Evolutionary conservation across 129 eudicot species (phyloP), one percentile per base, ranked within the genome.

Genomic region (Smallanthus sonchifolius): DNA sequence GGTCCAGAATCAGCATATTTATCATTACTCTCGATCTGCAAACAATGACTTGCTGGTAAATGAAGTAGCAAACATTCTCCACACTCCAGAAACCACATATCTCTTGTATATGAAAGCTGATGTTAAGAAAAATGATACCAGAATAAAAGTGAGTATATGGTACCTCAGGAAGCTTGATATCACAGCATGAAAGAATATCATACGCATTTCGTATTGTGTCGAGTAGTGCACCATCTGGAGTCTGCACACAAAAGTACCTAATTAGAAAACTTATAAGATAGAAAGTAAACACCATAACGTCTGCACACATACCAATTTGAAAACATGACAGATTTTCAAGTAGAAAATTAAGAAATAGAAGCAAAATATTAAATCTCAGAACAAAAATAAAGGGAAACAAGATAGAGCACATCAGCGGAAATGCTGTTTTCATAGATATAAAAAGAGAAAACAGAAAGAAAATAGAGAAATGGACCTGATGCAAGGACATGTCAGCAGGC

Each of bases 141-240:
- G 56, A 69, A 55, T 42, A 42, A 55, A 38, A 28, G 48, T 40
- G 28, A 30, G 67, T 20, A 16, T 8, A 77, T 47, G 49, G 44
- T 81, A 93, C 99, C 97, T 86, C 78, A 6, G 97, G 96, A 60
- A 94, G 84, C 39, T 75, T 65, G 70, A 94, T 85, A 42, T 87
- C 86, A 82, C 96, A 94, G 19, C 45, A 68, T 47, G 97, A 86
- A 72, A 94, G 97, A 54, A 94, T 81, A 85, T 94, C 99, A 79
- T 88, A 94, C 7, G 96, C 92, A 81, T 94, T 94, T 52, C 99
- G 90, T 73, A 84, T 70, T 67, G 87, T 88, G 80, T 94, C 99
- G 87, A 94, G 82, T 79, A 94, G 83, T 19, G 99, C 84, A 13
- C 99, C 99, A 77, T 91, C 99, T 65, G 99, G 99, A 85, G 99